These are phyloP conservation scores for Mollisiaceae sp. DNA, from an alignment of 2,329 filamentous ascomycete species.

Conservation along the genomic window DNA sequence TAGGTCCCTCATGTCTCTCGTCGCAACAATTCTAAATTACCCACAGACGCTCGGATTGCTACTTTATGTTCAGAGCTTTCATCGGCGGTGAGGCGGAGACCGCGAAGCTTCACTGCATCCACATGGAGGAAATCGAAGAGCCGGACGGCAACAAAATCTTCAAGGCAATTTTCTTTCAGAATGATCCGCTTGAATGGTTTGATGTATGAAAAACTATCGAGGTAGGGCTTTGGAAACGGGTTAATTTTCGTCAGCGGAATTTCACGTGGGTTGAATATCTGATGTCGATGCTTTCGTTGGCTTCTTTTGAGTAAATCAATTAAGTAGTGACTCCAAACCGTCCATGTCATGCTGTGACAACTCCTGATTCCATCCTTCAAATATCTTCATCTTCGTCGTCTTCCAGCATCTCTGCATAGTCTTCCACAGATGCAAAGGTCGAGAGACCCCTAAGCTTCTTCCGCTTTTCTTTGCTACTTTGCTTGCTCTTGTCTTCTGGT, in stretches of 20 bases:
- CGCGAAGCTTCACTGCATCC: slow-evolving; percentile 53
- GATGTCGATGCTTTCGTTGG: neutral
- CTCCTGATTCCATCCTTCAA: slow-evolving; percentile 12
- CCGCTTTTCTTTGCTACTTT: slow-evolving; percentile 63
- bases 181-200: slow-evolving; percentile 60
- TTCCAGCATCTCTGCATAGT: slow-evolving; percentile 86
- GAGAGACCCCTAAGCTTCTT: slow-evolving; percentile 89
- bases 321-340: neutral
- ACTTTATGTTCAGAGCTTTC: slow-evolving; percentile 56
- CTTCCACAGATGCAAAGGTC: slow-evolving; percentile 90
- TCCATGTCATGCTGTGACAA: neutral
- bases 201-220: slow-evolving; percentile 46
- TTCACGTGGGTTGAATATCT: neutral
- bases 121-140: slow-evolving; percentile 49
- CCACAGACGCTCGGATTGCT: slow-evolving; percentile 43
- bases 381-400: slow-evolving; percentile 64
- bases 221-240: neutral
- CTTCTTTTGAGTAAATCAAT: neutral
- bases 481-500: slow-evolving; percentile 47
- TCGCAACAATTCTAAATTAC: slow-evolving; percentile 1
- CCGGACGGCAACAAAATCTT: slow-evolving; percentile 50
- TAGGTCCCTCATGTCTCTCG: neutral
- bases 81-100: slow-evolving; percentile 47
- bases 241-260: neutral
- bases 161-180: slow-evolving; percentile 52